Evolutionary conservation across 192 early-diverging fungal genomes (phyloP).

Genomic region (Paraglomus brasilianum): DNA sequence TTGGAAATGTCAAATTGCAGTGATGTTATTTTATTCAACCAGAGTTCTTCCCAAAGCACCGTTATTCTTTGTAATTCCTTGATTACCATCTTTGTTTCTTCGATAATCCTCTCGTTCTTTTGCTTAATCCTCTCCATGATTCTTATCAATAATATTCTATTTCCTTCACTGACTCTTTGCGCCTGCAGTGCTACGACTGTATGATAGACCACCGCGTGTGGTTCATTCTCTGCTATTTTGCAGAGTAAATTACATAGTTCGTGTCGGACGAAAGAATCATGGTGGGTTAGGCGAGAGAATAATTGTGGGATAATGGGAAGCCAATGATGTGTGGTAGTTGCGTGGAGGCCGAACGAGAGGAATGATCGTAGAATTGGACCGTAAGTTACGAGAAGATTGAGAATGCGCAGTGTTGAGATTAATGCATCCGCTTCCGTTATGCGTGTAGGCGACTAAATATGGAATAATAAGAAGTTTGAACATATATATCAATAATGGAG

Average conservation of each 20-base stretch:
- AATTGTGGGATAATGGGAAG: constrained; percentile 71
- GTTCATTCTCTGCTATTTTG: constrained; percentile 57
- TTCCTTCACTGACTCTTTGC: constrained; percentile 39
- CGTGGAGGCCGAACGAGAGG: constrained; percentile 45
- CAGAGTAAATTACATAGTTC: constrained; percentile 54
- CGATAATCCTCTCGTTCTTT: constrained; percentile 45
- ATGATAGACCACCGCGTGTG: constrained; percentile 69
- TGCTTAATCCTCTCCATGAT: constrained; percentile 43
- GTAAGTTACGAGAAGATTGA: constrained; percentile 64
- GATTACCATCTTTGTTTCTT: constrained; percentile 55
- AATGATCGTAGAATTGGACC: constrained; percentile 48
- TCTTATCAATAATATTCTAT: constrained; percentile 37
- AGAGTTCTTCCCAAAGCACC: constrained; percentile 81
- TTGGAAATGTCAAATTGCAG: constrained; percentile 57
- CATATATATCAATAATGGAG: constrained; percentile 25
- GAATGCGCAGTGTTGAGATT: constrained; percentile 59
- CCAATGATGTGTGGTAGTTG: constrained; percentile 53
- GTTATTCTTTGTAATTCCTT: constrained; percentile 67
- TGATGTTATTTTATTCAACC: constrained; percentile 65
- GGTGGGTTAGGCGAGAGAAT: constrained; percentile 70
- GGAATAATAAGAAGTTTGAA: constrained; percentile 29
- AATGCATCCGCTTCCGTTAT: constrained; percentile 45
- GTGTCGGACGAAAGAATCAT: constrained; percentile 52
- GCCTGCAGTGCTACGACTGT: constrained; percentile 56
- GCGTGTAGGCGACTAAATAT: constrained; percentile 30